phyloP scores from a whole-genome alignment of 164 flowering plant species.

The Saururus chinensis region DNA sequence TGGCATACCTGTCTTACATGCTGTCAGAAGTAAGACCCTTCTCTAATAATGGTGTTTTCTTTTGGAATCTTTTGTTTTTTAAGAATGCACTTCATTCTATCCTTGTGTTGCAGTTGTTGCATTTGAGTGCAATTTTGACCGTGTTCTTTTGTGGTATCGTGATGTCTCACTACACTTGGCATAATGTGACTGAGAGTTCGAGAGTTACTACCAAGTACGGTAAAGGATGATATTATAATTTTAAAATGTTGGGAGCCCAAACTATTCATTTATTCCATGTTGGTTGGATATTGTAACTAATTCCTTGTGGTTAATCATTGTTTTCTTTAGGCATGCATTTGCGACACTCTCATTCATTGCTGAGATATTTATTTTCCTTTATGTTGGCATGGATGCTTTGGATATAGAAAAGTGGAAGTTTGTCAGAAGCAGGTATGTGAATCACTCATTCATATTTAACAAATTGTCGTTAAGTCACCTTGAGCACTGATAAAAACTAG shows the following conservation, averaged over 20 bases:
- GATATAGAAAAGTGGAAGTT: slow-evolving; percentile 63
- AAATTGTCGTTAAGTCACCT: too few relatives aligned
- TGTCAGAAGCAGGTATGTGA: slow-evolving; percentile 26
- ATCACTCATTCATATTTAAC: too few relatives aligned
- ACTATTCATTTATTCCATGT: slow-evolving; percentile 9
- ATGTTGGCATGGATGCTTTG: slow-evolving; percentile 95
- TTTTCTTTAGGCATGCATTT: slow-evolving; percentile 63
- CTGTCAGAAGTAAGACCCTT: slow-evolving; percentile 63
- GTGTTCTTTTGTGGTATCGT: slow-evolving; percentile 94
- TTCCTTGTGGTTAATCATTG: slow-evolving; percentile 19
- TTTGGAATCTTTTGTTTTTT: neutral
- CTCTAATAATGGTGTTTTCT: neutral
- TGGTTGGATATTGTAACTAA: neutral
- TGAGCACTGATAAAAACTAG: too few relatives aligned
- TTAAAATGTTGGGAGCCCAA: neutral
- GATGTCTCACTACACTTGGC: slow-evolving; percentile 96
- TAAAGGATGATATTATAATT: neutral
- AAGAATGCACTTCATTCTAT: slow-evolving; percentile 1
- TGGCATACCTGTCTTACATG: slow-evolving; percentile 92
- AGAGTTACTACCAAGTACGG: slow-evolving; percentile 58
- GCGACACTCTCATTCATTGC: slow-evolving; percentile 81
- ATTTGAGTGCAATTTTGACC: slow-evolving; percentile 79
- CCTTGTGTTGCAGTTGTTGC: slow-evolving; percentile 49
- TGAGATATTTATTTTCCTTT: slow-evolving; percentile 83
- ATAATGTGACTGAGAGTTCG: slow-evolving; percentile 90